These are phyloP conservation scores for Mrakia hoshinonis DNA, from an alignment of 768 basidiomycete genomes.

Conservation along the genomic window DNA sequence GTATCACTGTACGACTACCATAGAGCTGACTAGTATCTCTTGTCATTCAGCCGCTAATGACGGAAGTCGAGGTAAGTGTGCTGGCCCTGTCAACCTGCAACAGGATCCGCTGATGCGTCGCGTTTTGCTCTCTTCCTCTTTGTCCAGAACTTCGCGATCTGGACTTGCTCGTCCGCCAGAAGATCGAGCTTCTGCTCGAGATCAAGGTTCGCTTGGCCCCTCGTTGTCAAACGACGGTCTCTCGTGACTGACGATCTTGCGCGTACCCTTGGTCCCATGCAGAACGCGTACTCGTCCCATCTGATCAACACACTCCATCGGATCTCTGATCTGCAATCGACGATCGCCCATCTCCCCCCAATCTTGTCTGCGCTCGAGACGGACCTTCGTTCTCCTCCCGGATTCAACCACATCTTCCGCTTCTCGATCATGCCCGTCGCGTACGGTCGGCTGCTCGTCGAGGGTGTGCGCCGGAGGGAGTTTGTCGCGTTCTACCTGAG, in stretches of 20 bases:
- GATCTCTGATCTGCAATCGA: constrained; percentile 26
- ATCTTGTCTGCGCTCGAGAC: constrained; percentile 14
- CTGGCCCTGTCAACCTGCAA: no score
- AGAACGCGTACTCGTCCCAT: constrained; percentile 23
- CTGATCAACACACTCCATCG: constrained; percentile 26
- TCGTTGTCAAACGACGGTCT: not conserved
- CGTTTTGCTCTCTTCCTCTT: not conserved
- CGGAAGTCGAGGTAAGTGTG: no score
- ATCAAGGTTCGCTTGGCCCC: constrained; percentile 17
- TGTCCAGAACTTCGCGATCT: constrained; percentile 15
- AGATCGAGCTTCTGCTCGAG: constrained; percentile 23
- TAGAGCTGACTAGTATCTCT: no score
- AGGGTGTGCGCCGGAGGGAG: constrained; percentile 13
- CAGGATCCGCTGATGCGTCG: no score
- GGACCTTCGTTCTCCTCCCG: constrained; percentile 5
- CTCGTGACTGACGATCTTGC: not conserved
- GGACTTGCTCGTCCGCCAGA: constrained; percentile 20
- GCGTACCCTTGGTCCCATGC: not conserved
- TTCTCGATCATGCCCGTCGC: constrained; percentile 21
- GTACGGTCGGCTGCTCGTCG: constrained; percentile 26
- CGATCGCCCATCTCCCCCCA: constrained; percentile 19
- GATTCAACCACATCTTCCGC: constrained; percentile 24
- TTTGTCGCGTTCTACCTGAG: constrained; percentile 57
- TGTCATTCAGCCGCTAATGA: no score
- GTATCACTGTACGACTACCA: no score